These are phyloP conservation scores for Scalesia atractyloides DNA, from an alignment of 129 eudicot genomes.

Conservation along the genomic window DNA sequence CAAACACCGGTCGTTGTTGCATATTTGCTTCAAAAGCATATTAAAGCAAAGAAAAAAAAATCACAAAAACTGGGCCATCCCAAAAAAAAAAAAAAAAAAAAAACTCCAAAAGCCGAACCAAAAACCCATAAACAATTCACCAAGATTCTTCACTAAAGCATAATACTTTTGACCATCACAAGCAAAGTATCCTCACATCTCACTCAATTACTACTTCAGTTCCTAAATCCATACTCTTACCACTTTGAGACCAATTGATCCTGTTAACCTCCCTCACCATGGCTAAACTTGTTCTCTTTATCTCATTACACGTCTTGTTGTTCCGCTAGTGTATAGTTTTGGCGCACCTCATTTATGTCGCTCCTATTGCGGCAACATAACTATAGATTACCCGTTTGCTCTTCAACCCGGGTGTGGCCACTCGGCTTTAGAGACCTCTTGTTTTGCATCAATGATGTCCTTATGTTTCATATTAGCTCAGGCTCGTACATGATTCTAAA, in stretches of 20 bases:
- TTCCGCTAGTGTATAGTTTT: constrained; percentile 26
- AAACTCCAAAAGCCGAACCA: constrained; percentile 1
- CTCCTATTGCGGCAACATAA: constrained; percentile 85
- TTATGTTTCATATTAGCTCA: constrained; percentile 90
- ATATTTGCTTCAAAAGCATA: constrained; percentile 22
- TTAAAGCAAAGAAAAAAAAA: constrained; percentile 25
- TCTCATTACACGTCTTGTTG: constrained; percentile 16
- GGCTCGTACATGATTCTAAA: constrained; percentile 85
- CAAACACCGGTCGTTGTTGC: not conserved
- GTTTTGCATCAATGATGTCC: constrained; percentile 86
- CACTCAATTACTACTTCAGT: constrained; percentile 30
- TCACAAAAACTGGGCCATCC: constrained; percentile 33
- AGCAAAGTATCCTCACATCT: constrained; percentile 54
- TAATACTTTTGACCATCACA: constrained; percentile 34
- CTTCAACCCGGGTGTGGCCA: constrained; percentile 88
- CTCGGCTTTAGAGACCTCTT: constrained; percentile 69
- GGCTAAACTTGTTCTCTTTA: constrained; percentile 32
- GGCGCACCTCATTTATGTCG: constrained; percentile 59
- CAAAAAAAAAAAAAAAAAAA: constrained; percentile 5
- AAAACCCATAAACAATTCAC: constrained; percentile 54
- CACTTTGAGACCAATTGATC: constrained; percentile 24
- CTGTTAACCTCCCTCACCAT: constrained; percentile 31
- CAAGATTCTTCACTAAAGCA: constrained; percentile 49
- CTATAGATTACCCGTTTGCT: constrained; percentile 86
- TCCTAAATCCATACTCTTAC: constrained; percentile 10